Evolutionary conservation across 805 yeast genomes (phyloP), one percentile per base, ranked within the genome.

Genomic region (Candida rishiriensis): DNA sequence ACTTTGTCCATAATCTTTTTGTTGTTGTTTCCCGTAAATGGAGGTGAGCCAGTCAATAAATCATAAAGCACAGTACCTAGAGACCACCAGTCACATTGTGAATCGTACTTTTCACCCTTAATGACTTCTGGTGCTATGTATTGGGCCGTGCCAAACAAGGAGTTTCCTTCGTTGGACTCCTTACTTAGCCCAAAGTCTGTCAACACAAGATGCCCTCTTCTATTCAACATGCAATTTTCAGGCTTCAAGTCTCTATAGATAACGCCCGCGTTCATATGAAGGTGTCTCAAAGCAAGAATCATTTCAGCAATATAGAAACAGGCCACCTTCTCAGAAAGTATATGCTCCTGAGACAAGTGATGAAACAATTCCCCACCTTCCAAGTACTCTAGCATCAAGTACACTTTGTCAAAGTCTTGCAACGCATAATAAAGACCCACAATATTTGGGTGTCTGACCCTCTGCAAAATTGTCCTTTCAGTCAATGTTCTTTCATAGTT

Each of bases 111-210:
- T 53, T 81, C 76, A 17, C 95, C 96, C 46, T 75, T 78, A 26
- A 88, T 68, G 29, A 89, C 83, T 60, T 88, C 97, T 2, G 97
- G 97, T 0, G 96, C 96, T 81, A 88, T 85, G 55, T 85, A 85
- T 57, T 85, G 88, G 0, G 89, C 87, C 0, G 93, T 85, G 1
- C 93, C 93, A 41, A 81, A 77, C 51, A 85, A 64, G 11, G 86
- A 76, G 32, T 66, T 75, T 57, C 81, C 78, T 36, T 61, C 64
- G 17, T 49, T 53, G 13, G 71, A 66, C 21, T 67, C 73, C 54
- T 80, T 80, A 39, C 84, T 76, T 17, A 88, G 71, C 0, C 97
- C 97, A 63, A 88, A 88, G 63, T 88, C 97, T 0, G 96, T 88
- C 37, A 88, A 68, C 17, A 88, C 83, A 46, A 88, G 69, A 60